A percentile compares a stretch with the other conserved stretches of the same genome.
phyloP scores from a whole-genome alignment of 768 basidiomycete species.

The Lentinus brumalis region DNA sequence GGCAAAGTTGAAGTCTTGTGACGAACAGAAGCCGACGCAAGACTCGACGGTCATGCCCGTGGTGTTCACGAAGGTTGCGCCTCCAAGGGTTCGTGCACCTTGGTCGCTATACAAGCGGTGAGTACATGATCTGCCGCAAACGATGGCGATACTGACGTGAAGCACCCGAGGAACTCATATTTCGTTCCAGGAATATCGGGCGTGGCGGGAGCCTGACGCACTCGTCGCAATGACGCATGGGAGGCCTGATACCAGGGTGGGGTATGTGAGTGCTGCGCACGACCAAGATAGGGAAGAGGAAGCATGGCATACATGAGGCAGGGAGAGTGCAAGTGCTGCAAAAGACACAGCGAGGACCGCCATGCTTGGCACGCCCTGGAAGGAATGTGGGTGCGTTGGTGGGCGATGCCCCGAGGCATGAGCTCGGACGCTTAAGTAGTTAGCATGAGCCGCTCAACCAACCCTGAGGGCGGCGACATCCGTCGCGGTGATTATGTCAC shows the following conservation, averaged over 20 bases:
- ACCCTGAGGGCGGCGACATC: not conserved
- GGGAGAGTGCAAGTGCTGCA: slow-evolving; percentile 16
- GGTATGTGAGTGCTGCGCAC: not conserved
- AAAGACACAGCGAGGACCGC: slow-evolving; percentile 10
- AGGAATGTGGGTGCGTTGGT: slow-evolving; percentile 12
- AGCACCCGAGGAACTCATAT: slow-evolving; percentile 23
- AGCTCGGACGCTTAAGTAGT: slow-evolving; percentile 11
- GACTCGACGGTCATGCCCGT: slow-evolving; percentile 63
- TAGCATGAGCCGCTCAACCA: slow-evolving; percentile 5
- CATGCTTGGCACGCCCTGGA: slow-evolving; percentile 18
- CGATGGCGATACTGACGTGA: slow-evolving; percentile 14
- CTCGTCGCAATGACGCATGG: slow-evolving; percentile 16
- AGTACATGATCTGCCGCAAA: not conserved
- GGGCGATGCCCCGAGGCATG: not conserved
- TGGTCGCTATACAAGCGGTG: slow-evolving; percentile 47
- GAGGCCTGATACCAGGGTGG: not conserved
- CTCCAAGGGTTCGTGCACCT: slow-evolving; percentile 59
- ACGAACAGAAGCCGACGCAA: slow-evolving; percentile 48
- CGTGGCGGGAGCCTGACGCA: slow-evolving; percentile 12
- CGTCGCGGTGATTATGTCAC: slow-evolving; percentile 12
- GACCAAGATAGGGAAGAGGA: too few relatives aligned
- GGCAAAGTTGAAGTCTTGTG: slow-evolving; percentile 58
- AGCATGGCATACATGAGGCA: slow-evolving; percentile 6
- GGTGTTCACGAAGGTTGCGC: slow-evolving; percentile 45
- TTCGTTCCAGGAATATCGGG: slow-evolving; percentile 17